Evolutionary conservation across 2,329 filamentous ascomycete genomes (phyloP).

Genomic region (Colletotrichum lentis): DNA sequence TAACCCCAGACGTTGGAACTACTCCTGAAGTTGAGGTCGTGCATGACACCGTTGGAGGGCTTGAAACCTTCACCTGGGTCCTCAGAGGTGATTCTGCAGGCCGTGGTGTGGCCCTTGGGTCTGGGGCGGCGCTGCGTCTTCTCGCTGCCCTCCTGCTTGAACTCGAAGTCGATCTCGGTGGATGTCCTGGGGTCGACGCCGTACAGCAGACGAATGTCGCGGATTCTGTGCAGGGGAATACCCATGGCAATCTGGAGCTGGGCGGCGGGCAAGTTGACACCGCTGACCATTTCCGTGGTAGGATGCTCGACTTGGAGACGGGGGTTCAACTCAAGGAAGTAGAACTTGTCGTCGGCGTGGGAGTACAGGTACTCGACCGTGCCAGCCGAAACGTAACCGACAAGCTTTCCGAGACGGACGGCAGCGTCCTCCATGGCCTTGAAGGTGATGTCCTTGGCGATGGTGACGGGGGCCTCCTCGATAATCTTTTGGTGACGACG

Average conservation of each 20-base stretch:
- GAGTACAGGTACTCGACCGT: slow-evolving; percentile 99
- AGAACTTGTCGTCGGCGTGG: slow-evolving; percentile 97
- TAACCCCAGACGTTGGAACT: slow-evolving; percentile 99
- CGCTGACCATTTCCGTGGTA: slow-evolving; percentile 98
- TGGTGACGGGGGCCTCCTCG: slow-evolving; percentile 96
- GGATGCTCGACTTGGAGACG: slow-evolving; percentile 99
- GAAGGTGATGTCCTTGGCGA: slow-evolving; percentile 89
- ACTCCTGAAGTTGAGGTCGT: slow-evolving; percentile 98
- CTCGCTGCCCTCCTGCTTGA: slow-evolving; percentile 83
- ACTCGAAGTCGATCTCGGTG: slow-evolving; percentile 95
- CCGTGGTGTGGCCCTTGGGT: slow-evolving; percentile 96
- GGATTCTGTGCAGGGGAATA: slow-evolving; percentile 91
- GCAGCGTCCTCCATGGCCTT: slow-evolving; percentile 96
- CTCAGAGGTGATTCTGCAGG: slow-evolving; percentile 98
- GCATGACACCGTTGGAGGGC: slow-evolving; percentile 98
- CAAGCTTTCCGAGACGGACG: slow-evolving; percentile 89
- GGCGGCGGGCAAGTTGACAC: slow-evolving; percentile 94
- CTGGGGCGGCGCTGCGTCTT: slow-evolving; percentile 87
- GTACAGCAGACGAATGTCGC: slow-evolving; percentile 95
- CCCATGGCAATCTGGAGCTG: slow-evolving; percentile 99
- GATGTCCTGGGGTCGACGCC: slow-evolving; percentile 89
- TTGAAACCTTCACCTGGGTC: slow-evolving; percentile 99
- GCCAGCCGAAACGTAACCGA: slow-evolving; percentile 98
- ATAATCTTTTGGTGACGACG: slow-evolving; percentile 99
- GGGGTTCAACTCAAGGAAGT: slow-evolving; percentile 98